phyloP scores from a whole-genome alignment of 192 early-diverging fungal genomes.

The Rhizophagus prolifer region DNA sequence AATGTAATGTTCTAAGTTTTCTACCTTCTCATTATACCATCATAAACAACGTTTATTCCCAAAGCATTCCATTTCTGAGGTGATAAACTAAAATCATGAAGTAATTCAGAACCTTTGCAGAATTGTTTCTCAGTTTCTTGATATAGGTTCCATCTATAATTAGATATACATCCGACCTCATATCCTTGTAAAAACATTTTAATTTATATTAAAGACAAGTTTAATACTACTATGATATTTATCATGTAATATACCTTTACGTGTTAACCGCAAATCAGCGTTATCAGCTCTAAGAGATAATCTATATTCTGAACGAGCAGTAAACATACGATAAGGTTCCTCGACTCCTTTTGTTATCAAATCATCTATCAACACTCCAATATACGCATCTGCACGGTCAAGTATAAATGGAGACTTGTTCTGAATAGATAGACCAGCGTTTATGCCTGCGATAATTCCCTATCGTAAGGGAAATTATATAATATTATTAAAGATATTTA shows the following conservation, averaged over 20 bases:
- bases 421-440: slow-evolving; percentile 63
- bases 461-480: background rate
- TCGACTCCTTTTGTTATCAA: slow-evolving; percentile 78
- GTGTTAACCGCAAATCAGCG: slow-evolving; percentile 73
- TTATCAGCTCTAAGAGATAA: slow-evolving; percentile 74
- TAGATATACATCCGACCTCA: slow-evolving; percentile 51
- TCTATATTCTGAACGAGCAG: slow-evolving; percentile 82
- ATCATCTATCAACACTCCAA: slow-evolving; percentile 82
- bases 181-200: slow-evolving; percentile 33
- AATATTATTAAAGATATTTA: background rate
- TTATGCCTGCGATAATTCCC: slow-evolving; percentile 76
- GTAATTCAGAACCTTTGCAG: slow-evolving; percentile 45
- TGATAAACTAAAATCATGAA: slow-evolving; percentile 48
- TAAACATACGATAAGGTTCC: slow-evolving; percentile 83
- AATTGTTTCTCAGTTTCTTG: slow-evolving; percentile 48
- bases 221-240: background rate
- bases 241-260: slow-evolving; percentile 46
- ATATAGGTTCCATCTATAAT: slow-evolving; percentile 49
- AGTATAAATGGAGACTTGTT: slow-evolving; percentile 60
- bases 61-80: slow-evolving; percentile 55
- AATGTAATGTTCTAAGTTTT: background rate
- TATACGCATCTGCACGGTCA: slow-evolving; percentile 75
- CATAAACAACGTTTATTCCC: slow-evolving; percentile 40
- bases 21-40: slow-evolving; percentile 45
- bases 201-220: too few species aligned